Conservation (phyloP, 2,329 filamentous ascomycete genomes). For the Pseudocercospora pini-densiflorae region DNA sequence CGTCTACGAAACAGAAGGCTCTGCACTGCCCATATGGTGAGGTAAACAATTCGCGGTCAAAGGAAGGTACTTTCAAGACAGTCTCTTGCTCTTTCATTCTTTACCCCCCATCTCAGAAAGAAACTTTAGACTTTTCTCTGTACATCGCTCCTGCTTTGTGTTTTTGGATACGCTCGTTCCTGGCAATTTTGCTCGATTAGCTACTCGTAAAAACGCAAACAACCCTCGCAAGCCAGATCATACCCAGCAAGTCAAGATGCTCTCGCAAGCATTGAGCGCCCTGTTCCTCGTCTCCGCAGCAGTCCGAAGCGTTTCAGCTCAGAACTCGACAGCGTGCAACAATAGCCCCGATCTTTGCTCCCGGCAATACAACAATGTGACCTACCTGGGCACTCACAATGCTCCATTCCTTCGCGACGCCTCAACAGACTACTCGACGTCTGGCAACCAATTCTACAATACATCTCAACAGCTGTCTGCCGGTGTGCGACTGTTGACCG, state of each 20-base stretch:
- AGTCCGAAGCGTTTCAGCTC: slow-evolving; percentile 20
- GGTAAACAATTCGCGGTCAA: background rate
- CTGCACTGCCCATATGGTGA: slow-evolving; percentile 9
- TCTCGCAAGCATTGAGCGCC: slow-evolving; percentile 11
- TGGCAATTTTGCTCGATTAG: background rate
- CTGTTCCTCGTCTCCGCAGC: slow-evolving; percentile 12
- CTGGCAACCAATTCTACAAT: slow-evolving; percentile 63
- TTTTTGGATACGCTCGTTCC: background rate
- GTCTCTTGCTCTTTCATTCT: background rate
- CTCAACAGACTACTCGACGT: slow-evolving; percentile 34
- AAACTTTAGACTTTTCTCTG: background rate
- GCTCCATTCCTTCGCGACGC: slow-evolving; percentile 56
- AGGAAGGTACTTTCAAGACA: background rate
- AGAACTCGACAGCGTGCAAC: slow-evolving; percentile 54
- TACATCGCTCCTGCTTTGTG: background rate
- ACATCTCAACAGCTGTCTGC: slow-evolving; percentile 63
- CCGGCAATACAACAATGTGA: slow-evolving; percentile 63
- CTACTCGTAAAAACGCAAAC: background rate
- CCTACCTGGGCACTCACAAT: slow-evolving; percentile 69
- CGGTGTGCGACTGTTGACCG: slow-evolving; percentile 68
- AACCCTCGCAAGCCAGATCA: background rate
- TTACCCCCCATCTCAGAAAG: background rate
- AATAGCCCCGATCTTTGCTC: slow-evolving; percentile 61
- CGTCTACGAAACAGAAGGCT: slow-evolving; percentile 6
- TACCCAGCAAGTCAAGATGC: slow-evolving; percentile 14